Evolutionary conservation across 2,329 filamentous ascomycete species (phyloP).

Genomic region (Tolypocladium amazonense): DNA sequence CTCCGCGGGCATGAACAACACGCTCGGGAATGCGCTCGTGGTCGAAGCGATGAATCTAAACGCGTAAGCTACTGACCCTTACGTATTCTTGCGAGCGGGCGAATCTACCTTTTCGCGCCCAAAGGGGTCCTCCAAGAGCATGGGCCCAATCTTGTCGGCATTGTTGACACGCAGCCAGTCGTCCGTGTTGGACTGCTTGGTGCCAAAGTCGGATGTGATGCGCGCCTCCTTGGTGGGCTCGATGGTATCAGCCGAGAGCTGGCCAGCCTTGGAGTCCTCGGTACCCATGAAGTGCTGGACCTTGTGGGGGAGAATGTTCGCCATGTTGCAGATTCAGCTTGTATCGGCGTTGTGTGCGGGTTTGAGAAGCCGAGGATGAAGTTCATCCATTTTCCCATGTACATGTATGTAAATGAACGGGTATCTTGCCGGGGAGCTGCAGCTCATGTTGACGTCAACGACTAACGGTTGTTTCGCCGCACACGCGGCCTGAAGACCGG

Average conservation of each 20-base stretch:
- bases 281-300: constrained; percentile 19
- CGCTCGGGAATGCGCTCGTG: constrained; percentile 44
- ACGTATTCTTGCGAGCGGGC: not conserved
- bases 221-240: constrained; percentile 46
- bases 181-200: constrained; percentile 63
- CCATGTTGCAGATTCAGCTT: not conserved
- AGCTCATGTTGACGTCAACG: not conserved
- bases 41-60: constrained; percentile 63
- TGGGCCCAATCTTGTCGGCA: constrained; percentile 54
- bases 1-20: constrained; percentile 60
- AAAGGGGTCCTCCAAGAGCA: constrained; percentile 54
- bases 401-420: not conserved
- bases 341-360: not conserved
- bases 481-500: not conserved
- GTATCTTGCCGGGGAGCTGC: not conserved
- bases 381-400: not conserved
- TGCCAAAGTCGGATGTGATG: constrained; percentile 69
- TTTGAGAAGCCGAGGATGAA: too few species aligned
- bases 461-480: not conserved
- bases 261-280: constrained; percentile 43
- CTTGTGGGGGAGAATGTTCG: not conserved
- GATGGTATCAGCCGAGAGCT: constrained; percentile 48
- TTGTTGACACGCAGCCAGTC: constrained; percentile 62
- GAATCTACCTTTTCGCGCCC: constrained; percentile 53
- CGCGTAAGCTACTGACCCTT: not conserved